Conservation (phyloP, 805 yeast species). For the Saccharomyces mikatae region DNA sequence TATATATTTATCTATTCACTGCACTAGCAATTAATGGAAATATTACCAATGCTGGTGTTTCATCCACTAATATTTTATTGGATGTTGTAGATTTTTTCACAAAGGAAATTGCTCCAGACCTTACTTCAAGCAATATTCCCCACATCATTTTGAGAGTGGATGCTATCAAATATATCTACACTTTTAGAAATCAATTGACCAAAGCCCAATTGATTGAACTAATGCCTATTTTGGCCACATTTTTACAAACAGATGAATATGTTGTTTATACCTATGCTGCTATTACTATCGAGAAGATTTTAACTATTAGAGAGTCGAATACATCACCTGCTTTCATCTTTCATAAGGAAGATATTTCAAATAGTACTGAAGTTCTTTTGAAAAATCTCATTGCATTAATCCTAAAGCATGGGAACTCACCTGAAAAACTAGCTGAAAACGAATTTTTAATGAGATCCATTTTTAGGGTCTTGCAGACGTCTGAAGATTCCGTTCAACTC, state of each 20-base stretch:
- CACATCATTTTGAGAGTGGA: conserved; percentile 83
- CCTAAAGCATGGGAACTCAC: conserved; percentile 49
- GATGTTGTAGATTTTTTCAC: conserved; percentile 85
- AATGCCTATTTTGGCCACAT: conserved; percentile 67
- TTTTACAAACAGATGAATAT: conserved; percentile 56
- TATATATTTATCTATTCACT: conserved; percentile 77
- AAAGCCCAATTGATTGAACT: conserved; percentile 74
- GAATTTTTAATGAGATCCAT: conserved; percentile 86
- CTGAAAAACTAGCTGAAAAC: conserved; percentile 90
- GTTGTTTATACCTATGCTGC: conserved; percentile 93
- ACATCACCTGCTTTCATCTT: conserved; percentile 54
- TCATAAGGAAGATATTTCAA: conserved; percentile 61
- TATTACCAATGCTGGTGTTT: conserved; percentile 77
- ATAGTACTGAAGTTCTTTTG: conserved; percentile 53
- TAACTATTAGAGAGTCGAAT: conserved; percentile 57
- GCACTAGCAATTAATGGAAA: conserved; percentile 88
- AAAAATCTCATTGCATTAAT: conserved; percentile 61
- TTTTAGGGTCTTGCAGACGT: conserved; percentile 70
- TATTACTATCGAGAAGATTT: conserved; percentile 80
- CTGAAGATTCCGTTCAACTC: conserved; percentile 53
- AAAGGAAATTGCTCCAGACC: conserved; percentile 72
- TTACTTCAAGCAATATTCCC: conserved; percentile 41
- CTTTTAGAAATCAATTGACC: conserved; percentile 86
- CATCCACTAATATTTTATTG: conserved; percentile 73
- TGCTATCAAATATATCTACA: conserved; percentile 83